phyloP scores from a whole-genome alignment of 768 basidiomycete species.

The Termitomyces sp. region DNA sequence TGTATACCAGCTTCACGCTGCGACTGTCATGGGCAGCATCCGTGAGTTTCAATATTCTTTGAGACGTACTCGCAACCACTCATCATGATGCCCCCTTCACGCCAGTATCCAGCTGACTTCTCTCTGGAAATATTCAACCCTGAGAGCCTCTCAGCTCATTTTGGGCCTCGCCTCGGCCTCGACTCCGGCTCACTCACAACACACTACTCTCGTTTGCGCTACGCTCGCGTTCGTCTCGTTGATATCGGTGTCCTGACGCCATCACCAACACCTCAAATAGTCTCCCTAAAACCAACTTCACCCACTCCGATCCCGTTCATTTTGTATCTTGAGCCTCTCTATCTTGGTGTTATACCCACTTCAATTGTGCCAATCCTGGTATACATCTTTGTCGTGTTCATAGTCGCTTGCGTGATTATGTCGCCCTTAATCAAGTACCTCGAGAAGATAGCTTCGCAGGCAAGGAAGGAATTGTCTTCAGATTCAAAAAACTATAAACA shows the following conservation, averaged over 20 bases:
- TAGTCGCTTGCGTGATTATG: constrained; percentile 18
- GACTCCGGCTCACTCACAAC: not conserved
- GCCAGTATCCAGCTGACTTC: constrained; percentile 42
- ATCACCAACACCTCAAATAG: constrained; percentile 2
- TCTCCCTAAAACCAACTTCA: constrained; percentile 13
- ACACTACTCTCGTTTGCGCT: constrained; percentile 34
- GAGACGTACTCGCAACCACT: not conserved
- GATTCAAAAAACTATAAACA: constrained; percentile 2
- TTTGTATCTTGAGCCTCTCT: constrained; percentile 52
- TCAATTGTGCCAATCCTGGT: constrained; percentile 36
- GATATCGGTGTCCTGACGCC: constrained; percentile 49
- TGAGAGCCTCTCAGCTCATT: constrained; percentile 16
- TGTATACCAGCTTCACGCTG: constrained; percentile 41
- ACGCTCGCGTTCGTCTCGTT: constrained; percentile 52
- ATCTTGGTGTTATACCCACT: constrained; percentile 53
- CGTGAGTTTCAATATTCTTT: constrained; percentile 26
- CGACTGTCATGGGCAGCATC: constrained; percentile 52
- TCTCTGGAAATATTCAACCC: constrained; percentile 32
- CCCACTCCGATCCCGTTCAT: constrained; percentile 39
- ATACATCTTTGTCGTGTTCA: constrained; percentile 22
- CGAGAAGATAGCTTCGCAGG: constrained; percentile 18
- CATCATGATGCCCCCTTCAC: not conserved
- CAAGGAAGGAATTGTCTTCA: constrained; percentile 16
- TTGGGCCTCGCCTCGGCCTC: constrained; percentile 2
- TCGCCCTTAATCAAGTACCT: constrained; percentile 20